Conservation (phyloP, 139 green algal genomes). For the Nannochloris sp. region DNA sequence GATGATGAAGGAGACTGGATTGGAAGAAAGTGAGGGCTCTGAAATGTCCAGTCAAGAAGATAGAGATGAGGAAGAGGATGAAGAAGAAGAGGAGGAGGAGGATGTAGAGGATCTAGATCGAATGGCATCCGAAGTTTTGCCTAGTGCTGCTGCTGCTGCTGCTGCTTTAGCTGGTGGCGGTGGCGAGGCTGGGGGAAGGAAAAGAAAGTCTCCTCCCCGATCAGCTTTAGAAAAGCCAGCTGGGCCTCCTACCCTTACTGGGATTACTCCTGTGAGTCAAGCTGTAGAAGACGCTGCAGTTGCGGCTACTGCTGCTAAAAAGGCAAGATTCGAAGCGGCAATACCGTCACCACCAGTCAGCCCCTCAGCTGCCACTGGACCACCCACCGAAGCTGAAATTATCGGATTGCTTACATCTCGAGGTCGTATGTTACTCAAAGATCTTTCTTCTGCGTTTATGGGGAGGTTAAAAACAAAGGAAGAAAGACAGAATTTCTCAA, state of each 20-base stretch:
- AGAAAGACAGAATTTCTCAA: constrained; percentile 9
- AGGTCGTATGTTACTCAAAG: constrained; percentile 9
- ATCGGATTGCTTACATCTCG: constrained; percentile 38
- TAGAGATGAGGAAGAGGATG: constrained; percentile 6
- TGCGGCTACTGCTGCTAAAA: neutral
- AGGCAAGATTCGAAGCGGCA: neutral
- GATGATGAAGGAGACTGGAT: neutral
- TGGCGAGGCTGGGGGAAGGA: constrained; percentile 7
- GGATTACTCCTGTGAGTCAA: neutral
- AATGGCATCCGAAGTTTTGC: constrained; percentile 6
- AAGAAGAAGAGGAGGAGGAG: constrained; percentile 24
- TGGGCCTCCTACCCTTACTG: neutral
- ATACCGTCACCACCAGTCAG: neutral
- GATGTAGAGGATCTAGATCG: constrained; percentile 1
- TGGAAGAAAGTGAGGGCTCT: neutral
- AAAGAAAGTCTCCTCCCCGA: constrained; percentile 14
- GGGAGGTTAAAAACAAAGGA: neutral
- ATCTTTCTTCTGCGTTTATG: constrained; percentile 14
- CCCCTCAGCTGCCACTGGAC: neutral
- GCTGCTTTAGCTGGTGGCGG: neutral
- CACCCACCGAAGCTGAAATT: constrained; percentile 43
- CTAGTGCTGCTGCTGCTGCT: neutral
- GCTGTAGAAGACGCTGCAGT: neutral
- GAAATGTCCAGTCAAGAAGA: neutral
- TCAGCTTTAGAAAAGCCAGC: neutral